Percentiles rank a stretch among this genome's conserved stretches.
Evolutionary conservation across 2,329 filamentous ascomycete genomes (phyloP).

Genomic region (Colletotrichum caudatum): DNA sequence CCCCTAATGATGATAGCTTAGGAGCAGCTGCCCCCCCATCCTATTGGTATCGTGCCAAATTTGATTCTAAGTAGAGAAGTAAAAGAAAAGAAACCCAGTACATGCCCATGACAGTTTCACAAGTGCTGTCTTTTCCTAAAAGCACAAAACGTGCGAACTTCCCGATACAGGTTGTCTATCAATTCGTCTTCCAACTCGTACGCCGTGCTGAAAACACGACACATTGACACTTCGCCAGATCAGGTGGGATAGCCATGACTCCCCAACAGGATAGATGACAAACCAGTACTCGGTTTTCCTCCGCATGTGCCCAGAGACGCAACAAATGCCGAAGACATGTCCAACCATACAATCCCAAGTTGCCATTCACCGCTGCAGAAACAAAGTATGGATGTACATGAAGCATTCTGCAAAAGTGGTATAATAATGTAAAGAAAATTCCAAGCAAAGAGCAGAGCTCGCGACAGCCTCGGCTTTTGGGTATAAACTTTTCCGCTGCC

Average conservation of each 20-base stretch:
- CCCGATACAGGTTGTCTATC: conserved; percentile 41
- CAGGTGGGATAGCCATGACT: conserved; percentile 16
- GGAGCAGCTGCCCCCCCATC: conserved; percentile 3
- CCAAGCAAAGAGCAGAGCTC: conserved; percentile 1
- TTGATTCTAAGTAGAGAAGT: conserved; percentile 25
- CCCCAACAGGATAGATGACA: conserved; percentile 42
- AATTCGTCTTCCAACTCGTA: conserved; percentile 25
- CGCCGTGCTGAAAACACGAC: conserved; percentile 24
- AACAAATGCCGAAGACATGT: conserved; percentile 30
- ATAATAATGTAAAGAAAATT: conserved; percentile 36
- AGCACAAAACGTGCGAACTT: conserved; percentile 41
- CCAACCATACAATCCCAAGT: conserved; percentile 21
- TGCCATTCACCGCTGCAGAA: neutral
- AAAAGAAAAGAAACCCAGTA: conserved; percentile 13
- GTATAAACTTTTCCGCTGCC: conserved; percentile 53
- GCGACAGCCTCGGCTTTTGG: conserved; percentile 46
- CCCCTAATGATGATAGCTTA: neutral
- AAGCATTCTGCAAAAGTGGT: conserved; percentile 41
- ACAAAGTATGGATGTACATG: conserved; percentile 28
- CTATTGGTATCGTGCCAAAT: conserved; percentile 22
- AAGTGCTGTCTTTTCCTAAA: conserved; percentile 31
- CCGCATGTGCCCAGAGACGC: conserved; percentile 31
- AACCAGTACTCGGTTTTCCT: conserved; percentile 45
- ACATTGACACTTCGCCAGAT: conserved; percentile 5
- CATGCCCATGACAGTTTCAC: conserved; percentile 27